These are phyloP conservation scores for Suillus tomentosus DNA, from an alignment of 768 basidiomycete species.

Conservation along the genomic window DNA sequence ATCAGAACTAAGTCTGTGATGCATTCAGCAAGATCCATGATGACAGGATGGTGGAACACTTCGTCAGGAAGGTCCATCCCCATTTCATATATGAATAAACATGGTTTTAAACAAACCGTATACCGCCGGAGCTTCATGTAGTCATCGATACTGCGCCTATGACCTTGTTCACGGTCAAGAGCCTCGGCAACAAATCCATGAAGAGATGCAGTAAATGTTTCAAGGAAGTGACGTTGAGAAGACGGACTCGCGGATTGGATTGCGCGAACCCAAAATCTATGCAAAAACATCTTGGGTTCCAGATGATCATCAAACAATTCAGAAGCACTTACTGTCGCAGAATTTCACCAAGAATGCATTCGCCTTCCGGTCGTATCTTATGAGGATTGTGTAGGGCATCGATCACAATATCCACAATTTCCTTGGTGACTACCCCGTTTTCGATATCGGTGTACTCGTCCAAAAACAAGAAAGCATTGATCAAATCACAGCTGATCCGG, in stretches of 20 bases:
- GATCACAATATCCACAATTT: too few species aligned
- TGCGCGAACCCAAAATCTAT: slow-evolving; percentile 13
- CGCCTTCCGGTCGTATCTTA: slow-evolving; percentile 11
- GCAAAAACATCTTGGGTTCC: not conserved
- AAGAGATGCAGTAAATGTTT: slow-evolving; percentile 8
- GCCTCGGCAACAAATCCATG: slow-evolving; percentile 5
- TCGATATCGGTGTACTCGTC: slow-evolving; percentile 21
- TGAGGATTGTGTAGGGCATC: too few species aligned
- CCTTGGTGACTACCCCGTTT: too few species aligned
- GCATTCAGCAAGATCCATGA: too few species aligned
- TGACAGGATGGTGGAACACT: too few species aligned
- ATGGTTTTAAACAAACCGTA: slow-evolving; percentile 33
- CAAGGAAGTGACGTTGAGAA: slow-evolving; percentile 13
- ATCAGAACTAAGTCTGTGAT: too few species aligned
- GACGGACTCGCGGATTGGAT: not conserved
- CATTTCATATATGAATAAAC: slow-evolving; percentile 32
- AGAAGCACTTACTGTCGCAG: slow-evolving; percentile 23
- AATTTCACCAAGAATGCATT: slow-evolving; percentile 14
- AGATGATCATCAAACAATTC: slow-evolving; percentile 22
- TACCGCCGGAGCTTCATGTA: slow-evolving; percentile 36
- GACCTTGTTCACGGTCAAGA: slow-evolving; percentile 14
- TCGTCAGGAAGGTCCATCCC: slow-evolving; percentile 9
- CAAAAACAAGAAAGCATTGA: too few species aligned
- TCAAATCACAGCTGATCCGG: too few species aligned
- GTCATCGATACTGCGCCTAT: slow-evolving; percentile 28